Base-by-base conservation (phyloP, 257 asterid genomes). In the Misopates orontium region DNA sequence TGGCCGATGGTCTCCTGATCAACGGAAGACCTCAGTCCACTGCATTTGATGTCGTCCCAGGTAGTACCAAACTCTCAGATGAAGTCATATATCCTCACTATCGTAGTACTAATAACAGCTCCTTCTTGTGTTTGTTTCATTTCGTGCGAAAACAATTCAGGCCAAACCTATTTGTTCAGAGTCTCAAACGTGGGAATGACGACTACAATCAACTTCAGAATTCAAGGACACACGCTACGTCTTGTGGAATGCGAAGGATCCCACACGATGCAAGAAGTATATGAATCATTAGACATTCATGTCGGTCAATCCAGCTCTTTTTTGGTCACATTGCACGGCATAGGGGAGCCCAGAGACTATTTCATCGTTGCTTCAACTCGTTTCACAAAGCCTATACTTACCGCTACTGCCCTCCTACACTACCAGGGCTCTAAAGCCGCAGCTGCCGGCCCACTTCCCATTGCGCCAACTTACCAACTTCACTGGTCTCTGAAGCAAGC, bases 401-500 rank as follows among this genome's bases (percentile, higher is more conserved):
- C 80, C 7, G 56, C 90, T 11, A 83, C 90, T 1, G 95, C 85
- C 0, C 36, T 69, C 22, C 91, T 88, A 28, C 88, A 66, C 60
- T 75, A 67, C 69, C 72, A 63, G 4, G 95, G 91, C 49, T 83
- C 95, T n/a, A 70, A 24, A n/a, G 16, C 24, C 14, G 32, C 75
- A 5, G 85, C 87, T 11, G 67, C 83, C 0, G 82, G 83, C 18
- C 83, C 78, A 0, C 62, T 83, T 22, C 94, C 96, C 0, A 16
- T 23, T 8, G 86, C 69, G 1, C 96, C 87, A 1, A 68, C 82
- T 40, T 76, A 68, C 45, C 80, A 81, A 0, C 1, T 74, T 53
- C 95, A 84, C 47, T 71, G 95, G 95, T 91, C 98, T 67, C 88
- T 91, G 96, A 77, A 69, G 18, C 98, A 91, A 77, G 95, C 95